Conservation (phyloP, 2,329 filamentous ascomycete genomes). For the Nemania sp. region DNA sequence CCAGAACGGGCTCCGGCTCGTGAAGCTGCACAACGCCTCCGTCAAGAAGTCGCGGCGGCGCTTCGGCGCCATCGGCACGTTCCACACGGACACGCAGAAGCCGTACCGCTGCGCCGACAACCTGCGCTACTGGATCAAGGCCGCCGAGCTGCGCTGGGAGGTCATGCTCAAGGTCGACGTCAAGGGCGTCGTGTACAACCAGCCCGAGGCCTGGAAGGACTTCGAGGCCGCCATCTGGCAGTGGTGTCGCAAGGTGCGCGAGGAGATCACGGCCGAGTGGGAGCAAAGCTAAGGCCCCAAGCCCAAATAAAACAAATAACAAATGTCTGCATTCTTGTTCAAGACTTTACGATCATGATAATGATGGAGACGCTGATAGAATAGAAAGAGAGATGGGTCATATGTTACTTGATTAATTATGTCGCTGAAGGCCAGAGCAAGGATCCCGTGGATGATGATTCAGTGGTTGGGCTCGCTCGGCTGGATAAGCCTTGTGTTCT, state of each 20-base stretch:
- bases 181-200: slow-evolving; percentile 84
- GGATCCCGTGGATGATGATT: slow-evolving; percentile 5
- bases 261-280: slow-evolving; percentile 82
- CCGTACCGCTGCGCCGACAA: slow-evolving; percentile 96
- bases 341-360: slow-evolving; percentile 39
- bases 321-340: slow-evolving; percentile 9
- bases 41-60: slow-evolving; percentile 86
- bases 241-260: slow-evolving; percentile 86
- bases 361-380: slow-evolving; percentile 36
- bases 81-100: slow-evolving; percentile 92
- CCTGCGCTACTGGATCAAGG: slow-evolving; percentile 94
- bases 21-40: slow-evolving; percentile 89
- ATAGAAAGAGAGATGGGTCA: slow-evolving; percentile 24
- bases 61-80: slow-evolving; percentile 89
- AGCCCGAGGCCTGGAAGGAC: slow-evolving; percentile 77
- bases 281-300: slow-evolving; percentile 37
- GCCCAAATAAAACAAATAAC: too few species aligned
- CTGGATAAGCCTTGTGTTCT: slow-evolving; percentile 13
- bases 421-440: slow-evolving; percentile 10
- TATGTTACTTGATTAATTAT: slow-evolving; percentile 26
- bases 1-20: slow-evolving; percentile 82
- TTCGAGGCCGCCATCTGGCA: slow-evolving; percentile 86
- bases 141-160: slow-evolving; percentile 94
- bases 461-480: slow-evolving; percentile 9
- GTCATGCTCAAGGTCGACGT: slow-evolving; percentile 85